Evolutionary conservation across 441 rosid genomes (phyloP).

Genomic region (Gossypium gossypioides): DNA sequence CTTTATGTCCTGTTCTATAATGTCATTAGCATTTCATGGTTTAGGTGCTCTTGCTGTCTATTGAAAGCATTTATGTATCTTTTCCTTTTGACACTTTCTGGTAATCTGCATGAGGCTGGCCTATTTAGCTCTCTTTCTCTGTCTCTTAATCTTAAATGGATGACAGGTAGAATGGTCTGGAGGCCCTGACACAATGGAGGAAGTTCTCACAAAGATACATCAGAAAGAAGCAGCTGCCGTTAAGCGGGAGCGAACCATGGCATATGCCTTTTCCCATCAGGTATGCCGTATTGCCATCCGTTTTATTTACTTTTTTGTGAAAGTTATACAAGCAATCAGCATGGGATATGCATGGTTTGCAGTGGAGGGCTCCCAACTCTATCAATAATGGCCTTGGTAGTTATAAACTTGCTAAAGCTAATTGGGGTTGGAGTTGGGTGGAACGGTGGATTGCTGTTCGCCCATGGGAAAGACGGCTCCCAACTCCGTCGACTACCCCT

Average conservation of each 20-base stretch:
- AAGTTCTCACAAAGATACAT: constrained; percentile 57
- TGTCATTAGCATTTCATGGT: not conserved
- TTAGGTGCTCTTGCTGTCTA: not conserved
- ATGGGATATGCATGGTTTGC: constrained; percentile 17
- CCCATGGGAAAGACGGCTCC: constrained; percentile 79
- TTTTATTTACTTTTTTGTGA: not conserved
- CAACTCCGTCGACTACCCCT: constrained; percentile 31
- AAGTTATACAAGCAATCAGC: not conserved
- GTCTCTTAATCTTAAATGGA: not conserved
- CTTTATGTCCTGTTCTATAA: not conserved
- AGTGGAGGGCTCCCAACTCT: constrained; percentile 73
- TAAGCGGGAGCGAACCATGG: constrained; percentile 82
- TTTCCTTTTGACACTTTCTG: too few species aligned
- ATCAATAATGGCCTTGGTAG: constrained; percentile 38
- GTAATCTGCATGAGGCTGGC: not conserved
- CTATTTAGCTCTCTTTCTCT: not conserved
- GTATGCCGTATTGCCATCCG: constrained; percentile 23
- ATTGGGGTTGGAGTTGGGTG: constrained; percentile 98
- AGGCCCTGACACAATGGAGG: constrained; percentile 70
- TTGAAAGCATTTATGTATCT: too few species aligned
- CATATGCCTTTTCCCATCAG: constrained; percentile 95
- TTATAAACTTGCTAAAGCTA: constrained; percentile 54
- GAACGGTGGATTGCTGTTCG: constrained; percentile 85
- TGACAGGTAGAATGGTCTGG: constrained; percentile 82
- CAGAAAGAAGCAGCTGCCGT: constrained; percentile 82